Evolutionary conservation across 202 grass and related monocot species (phyloP).

Genomic region (Panicum virgatum): DNA sequence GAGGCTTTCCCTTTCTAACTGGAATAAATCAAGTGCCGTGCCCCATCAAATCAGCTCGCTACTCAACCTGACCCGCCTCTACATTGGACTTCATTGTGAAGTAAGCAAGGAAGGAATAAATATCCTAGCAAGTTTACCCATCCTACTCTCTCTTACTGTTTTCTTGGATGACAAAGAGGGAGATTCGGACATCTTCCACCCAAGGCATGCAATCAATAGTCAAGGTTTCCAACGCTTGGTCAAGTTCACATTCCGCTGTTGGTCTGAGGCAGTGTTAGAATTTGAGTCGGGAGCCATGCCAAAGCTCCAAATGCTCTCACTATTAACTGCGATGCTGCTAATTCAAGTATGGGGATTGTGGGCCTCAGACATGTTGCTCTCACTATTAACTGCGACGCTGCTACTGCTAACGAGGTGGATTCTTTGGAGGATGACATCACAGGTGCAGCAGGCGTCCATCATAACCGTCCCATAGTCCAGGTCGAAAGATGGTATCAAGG

Average conservation of each 20-base stretch:
- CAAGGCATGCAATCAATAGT: not conserved
- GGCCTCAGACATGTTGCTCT: not conserved
- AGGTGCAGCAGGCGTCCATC: not conserved
- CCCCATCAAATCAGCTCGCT: not conserved
- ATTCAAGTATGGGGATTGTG: not conserved
- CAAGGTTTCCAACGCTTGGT: not conserved
- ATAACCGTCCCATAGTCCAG: not conserved
- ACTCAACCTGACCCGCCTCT: not conserved
- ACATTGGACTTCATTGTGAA: not conserved
- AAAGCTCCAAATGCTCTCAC: constrained; percentile 10
- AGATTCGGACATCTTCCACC: not conserved
- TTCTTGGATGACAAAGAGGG: not conserved
- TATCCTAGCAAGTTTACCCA: not conserved
- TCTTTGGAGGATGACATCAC: not conserved
- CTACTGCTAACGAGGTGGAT: not conserved
- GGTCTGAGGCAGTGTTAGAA: not conserved
- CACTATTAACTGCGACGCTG: accelerated
- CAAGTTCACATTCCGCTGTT: not conserved
- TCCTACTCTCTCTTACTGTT: not conserved
- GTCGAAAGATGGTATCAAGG: not conserved
- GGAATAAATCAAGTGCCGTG: not conserved
- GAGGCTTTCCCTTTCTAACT: not conserved
- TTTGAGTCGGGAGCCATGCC: not conserved
- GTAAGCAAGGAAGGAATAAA: not conserved
- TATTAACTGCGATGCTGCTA: too few species aligned